These are phyloP conservation scores for Forsythia viridissima DNA, from an alignment of 257 asterid genomes.

Conservation along the genomic window DNA sequence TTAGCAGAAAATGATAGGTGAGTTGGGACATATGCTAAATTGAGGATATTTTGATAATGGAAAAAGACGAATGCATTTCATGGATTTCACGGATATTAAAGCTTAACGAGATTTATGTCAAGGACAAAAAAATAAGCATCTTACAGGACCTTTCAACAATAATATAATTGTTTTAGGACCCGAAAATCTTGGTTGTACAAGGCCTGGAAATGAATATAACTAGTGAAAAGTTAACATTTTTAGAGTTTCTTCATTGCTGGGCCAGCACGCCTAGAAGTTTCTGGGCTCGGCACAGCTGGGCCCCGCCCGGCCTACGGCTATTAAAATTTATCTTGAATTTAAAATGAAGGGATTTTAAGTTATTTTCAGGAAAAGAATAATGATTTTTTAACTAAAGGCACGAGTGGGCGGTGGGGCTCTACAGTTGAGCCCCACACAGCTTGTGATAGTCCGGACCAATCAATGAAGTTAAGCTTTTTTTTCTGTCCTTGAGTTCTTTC, in stretches of 20 bases:
- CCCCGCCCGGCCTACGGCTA: not conserved
- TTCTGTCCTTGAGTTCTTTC: not conserved
- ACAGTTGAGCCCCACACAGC: not conserved
- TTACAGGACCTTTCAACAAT: no score
- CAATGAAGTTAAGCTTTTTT: not conserved
- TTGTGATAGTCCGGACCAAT: not conserved
- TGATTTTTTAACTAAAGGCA: no score
- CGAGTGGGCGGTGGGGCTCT: not conserved
- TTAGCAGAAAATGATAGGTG: conserved; percentile 12
- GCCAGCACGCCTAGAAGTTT: not conserved
- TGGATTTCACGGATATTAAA: not conserved
- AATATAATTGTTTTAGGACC: no score
- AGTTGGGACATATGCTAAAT: conserved; percentile 4
- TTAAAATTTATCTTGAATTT: not conserved
- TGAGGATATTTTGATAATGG: conserved; percentile 1
- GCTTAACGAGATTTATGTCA: not conserved
- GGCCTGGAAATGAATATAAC: no score
- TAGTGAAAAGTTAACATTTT: no score
- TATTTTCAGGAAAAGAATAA: not conserved
- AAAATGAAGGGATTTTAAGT: not conserved
- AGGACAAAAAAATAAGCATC: not conserved
- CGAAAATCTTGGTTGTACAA: not conserved
- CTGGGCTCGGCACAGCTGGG: not conserved
- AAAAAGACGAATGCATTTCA: not conserved
- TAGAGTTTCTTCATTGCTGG: no score